Percentiles rank a stretch among this genome's conserved stretches.
phyloP scores from a whole-genome alignment of 495 filamentous ascomycete genomes.

The Penicillium herquei region DNA sequence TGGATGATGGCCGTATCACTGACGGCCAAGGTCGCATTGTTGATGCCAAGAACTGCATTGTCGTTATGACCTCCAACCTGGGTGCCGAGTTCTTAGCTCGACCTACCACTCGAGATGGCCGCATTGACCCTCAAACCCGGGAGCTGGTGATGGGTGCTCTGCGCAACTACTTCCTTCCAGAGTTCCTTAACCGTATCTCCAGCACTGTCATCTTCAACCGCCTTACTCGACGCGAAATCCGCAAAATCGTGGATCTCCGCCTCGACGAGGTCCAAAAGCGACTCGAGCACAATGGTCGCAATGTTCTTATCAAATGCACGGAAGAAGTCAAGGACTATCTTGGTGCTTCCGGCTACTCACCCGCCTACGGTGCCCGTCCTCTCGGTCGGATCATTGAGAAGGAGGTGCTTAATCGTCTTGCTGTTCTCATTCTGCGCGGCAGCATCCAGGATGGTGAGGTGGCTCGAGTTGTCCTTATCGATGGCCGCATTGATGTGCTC shows the following conservation, averaged over 20 bases:
- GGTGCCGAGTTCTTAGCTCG: slow-evolving; percentile 92
- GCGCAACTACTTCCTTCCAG: slow-evolving; percentile 92
- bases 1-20: slow-evolving; percentile 98
- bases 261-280: slow-evolving; percentile 88
- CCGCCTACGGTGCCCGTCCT: slow-evolving; percentile 89
- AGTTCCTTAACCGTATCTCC: slow-evolving; percentile 97
- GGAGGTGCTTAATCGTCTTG: slow-evolving; percentile 90
- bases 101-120: slow-evolving; percentile 70
- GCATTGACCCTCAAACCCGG: slow-evolving; percentile 80
- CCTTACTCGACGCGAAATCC: slow-evolving; percentile 81
- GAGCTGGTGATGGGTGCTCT: slow-evolving; percentile 88
- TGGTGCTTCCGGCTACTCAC: slow-evolving; percentile 84
- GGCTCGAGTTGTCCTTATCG: slow-evolving; percentile 72
- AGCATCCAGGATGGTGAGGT: slow-evolving; percentile 80
- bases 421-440: slow-evolving; percentile 83
- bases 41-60: slow-evolving; percentile 96
- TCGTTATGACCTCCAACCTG: slow-evolving; percentile 98
- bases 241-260: slow-evolving; percentile 92
- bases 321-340: slow-evolving; percentile 88
- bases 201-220: slow-evolving; percentile 98
- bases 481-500: slow-evolving; percentile 73
- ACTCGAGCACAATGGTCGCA: slow-evolving; percentile 73
- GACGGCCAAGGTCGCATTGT: slow-evolving; percentile 94
- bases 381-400: slow-evolving; percentile 88
- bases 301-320: slow-evolving; percentile 72